Conservation (phyloP, 306 rosid genomes). For the Quercus glauca region DNA sequence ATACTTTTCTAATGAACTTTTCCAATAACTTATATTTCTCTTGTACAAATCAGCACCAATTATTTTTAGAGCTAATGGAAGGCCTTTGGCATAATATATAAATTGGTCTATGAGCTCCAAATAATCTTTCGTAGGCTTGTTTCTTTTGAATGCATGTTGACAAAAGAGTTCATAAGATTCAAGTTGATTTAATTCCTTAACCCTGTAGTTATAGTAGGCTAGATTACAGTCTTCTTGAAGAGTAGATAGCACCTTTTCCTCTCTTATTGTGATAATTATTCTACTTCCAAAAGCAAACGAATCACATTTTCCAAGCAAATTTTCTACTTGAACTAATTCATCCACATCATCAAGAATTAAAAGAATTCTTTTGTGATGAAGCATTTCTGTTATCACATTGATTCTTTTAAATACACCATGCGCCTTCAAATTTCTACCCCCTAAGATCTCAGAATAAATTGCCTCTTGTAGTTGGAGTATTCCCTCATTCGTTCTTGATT, state of each 20-base stretch:
- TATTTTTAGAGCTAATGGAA: slow-evolving; percentile 27
- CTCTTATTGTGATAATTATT: slow-evolving; percentile 29
- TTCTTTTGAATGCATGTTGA: slow-evolving; percentile 19
- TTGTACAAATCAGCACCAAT: slow-evolving; percentile 15
- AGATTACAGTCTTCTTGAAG: background rate
- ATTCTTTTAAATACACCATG: background rate
- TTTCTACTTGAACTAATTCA: slow-evolving; percentile 12
- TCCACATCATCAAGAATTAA: slow-evolving; percentile 25
- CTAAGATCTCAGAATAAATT: background rate
- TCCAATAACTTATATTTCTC: slow-evolving; percentile 13
- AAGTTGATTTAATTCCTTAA: background rate
- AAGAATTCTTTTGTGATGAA: slow-evolving; percentile 11
- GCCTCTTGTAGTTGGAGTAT: slow-evolving; percentile 8
- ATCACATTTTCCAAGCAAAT: slow-evolving; percentile 9
- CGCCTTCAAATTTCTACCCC: background rate
- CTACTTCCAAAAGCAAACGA: slow-evolving; percentile 25
- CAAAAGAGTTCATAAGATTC: slow-evolving; percentile 21
- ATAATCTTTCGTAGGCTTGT: slow-evolving; percentile 8
- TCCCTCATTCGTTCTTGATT: background rate
- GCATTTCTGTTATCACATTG: background rate
- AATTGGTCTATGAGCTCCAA: slow-evolving; percentile 9
- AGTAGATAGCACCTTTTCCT: slow-evolving; percentile 8
- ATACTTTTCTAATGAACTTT: slow-evolving; percentile 2
- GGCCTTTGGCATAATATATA: slow-evolving; percentile 29
- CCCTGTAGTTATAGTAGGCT: background rate